A percentile compares a stretch with the other conserved stretches of the same genome.
phyloP scores from a whole-genome alignment of 805 yeast genomes.

The Spathaspora boniae region DNA sequence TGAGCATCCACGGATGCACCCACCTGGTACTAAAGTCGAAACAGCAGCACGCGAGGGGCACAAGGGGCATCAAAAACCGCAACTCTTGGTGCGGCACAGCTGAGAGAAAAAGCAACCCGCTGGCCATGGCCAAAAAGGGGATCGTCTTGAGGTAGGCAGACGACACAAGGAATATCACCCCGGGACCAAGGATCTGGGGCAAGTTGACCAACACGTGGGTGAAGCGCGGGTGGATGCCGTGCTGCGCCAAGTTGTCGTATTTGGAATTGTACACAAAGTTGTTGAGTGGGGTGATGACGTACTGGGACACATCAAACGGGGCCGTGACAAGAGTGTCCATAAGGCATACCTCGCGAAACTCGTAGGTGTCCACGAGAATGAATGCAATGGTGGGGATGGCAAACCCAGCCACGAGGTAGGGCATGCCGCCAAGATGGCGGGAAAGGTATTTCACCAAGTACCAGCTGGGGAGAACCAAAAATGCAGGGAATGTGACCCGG shows the following conservation, averaged over 20 bases:
- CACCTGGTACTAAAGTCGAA: conserved; percentile 34
- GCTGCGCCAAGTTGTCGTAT: conserved; percentile 57
- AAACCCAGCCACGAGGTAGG: conserved; percentile 35
- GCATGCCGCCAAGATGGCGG: conserved; percentile 22
- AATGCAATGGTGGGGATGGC: conserved; percentile 29
- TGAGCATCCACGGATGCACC: conserved; percentile 21
- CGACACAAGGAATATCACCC: conserved; percentile 45
- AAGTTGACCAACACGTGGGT: conserved; percentile 73
- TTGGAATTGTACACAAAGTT: conserved; percentile 69
- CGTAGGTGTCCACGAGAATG: conserved; percentile 53
- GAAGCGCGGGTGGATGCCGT: conserved; percentile 79
- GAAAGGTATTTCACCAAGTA: conserved; percentile 43
- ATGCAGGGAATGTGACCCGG: conserved; percentile 78
- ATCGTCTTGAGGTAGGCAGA: conserved; percentile 44
- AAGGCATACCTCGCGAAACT: conserved; percentile 19
- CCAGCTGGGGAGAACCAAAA: conserved; percentile 61
- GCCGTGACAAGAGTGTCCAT: neutral
- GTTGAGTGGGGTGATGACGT: conserved; percentile 70
- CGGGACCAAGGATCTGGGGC: conserved; percentile 83
- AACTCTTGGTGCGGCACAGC: conserved; percentile 88
- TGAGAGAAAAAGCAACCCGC: conserved; percentile 65
- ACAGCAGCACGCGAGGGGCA: conserved; percentile 67
- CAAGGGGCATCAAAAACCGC: conserved; percentile 76
- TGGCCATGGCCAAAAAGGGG: conserved; percentile 55
- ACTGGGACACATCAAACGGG: conserved; percentile 15